Evolutionary conservation across 2,329 filamentous ascomycete species (phyloP), one percentile per base, ranked within the genome.

Genomic region (Trichophyton simii): DNA sequence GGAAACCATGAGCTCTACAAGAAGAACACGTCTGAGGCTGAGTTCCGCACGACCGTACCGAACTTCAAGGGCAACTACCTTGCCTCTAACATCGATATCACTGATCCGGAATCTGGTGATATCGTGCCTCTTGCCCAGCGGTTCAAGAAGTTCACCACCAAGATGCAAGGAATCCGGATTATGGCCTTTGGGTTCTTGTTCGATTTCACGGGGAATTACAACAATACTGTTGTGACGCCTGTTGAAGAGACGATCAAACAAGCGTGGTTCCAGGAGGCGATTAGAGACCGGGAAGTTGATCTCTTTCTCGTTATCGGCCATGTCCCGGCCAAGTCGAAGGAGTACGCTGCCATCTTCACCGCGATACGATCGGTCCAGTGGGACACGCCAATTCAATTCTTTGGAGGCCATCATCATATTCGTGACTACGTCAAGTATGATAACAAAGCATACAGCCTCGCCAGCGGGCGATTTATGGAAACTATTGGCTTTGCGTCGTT

Each of bases 1-100:
- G 94, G 94, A 58, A 99, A 99, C 69, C 94, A 99, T 76, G 94
- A 99, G 77, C 82, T 99, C 11, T 99, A 99, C 78, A 84, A 90
- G 67, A 78, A 82, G 61, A 86, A 86, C 64, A 88, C 91, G 0
- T 88, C 90, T 20, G 83, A 87, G 59, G 82, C 85, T 63, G 94
- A 97, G 72, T 88, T 88, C 70, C 79, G 84, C 61, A 82, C 83
- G 60, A 96, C 90, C 0, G 88, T 96, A 0, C 89, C 89, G 1
- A 87, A 90, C 70, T 97, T 90, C 75, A 83, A 83, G 61, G 83
- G 85, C 42, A 86, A 82, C 63, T 97, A 97, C 67, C 77, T 97
- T 20, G 88, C 92, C 9, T 96, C 91, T 0, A 99, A 99, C 67
- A 80, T 99, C 36, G 91, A 99, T 69, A 95, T 96, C 63, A 81